These are phyloP conservation scores for Prunus salicina DNA, from an alignment of 306 rosid species.

Conservation along the genomic window DNA sequence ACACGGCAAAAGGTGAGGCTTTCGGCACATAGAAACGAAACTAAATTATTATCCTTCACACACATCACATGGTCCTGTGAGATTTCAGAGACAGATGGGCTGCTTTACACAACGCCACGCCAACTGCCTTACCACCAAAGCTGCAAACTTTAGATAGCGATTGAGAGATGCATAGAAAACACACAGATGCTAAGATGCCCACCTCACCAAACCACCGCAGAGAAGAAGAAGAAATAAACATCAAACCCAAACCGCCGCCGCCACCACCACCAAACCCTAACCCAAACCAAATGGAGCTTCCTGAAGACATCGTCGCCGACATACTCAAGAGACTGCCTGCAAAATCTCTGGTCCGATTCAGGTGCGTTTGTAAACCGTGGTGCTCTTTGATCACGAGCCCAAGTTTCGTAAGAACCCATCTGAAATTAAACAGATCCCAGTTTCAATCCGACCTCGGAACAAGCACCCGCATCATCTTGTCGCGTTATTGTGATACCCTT, in stretches of 20 bases:
- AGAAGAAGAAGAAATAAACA: not conserved
- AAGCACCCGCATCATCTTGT: constrained; percentile 26
- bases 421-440: not conserved
- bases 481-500: constrained; percentile 38
- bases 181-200: too few species aligned
- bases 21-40: too few species aligned
- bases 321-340: constrained; percentile 37
- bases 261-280: not conserved
- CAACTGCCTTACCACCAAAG: not conserved
- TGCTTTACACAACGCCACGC: too few species aligned
- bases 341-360: constrained; percentile 28
- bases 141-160: too few species aligned
- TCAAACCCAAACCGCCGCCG: not conserved
- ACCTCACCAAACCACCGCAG: not conserved
- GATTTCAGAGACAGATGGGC: too few species aligned
- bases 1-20: too few species aligned
- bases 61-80: too few species aligned
- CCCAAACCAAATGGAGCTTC: constrained; percentile 15
- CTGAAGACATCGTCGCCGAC: constrained; percentile 31
- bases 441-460: not conserved
- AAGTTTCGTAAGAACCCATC: constrained; percentile 25
- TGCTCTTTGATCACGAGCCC: constrained; percentile 22
- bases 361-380: constrained; percentile 46
- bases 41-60: too few species aligned
- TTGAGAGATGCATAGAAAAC: too few species aligned